Evolutionary conservation across 345 rosid species (phyloP), one percentile per base, ranked within the genome.

Genomic region (Ailanthus altissimus): DNA sequence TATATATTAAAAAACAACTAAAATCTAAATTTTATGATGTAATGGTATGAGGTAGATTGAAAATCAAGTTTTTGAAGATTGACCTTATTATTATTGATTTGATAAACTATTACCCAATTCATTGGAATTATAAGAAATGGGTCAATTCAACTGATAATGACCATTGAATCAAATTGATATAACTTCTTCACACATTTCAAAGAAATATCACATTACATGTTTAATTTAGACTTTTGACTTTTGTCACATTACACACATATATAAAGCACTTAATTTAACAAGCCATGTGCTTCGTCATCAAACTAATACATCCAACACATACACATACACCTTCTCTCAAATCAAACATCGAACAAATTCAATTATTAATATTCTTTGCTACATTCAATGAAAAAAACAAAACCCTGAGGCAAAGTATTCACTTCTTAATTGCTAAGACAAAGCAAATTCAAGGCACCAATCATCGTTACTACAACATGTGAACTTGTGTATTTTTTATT

Each of bases 231-330:
- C 21, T 54, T 46, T 71, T 71, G 61, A 71, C 25, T 56, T n/a
- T n/a, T 45, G n/a, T 13, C 63, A 13, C 58, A 16, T 50, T 50
- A 71, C 9, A n/a, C 56, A 71, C 75, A 32, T 32, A 3, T 32
- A 32, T 32, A 32, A 1, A 32, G 56, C 66, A 21, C 32, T 26
- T 45, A 26, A 40, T 26, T n/a, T 26, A 53, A 79, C 79, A 75
- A 56, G 51, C 77, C 77, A 80, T 66, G 80, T 80, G 73, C 79
- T 28, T 32, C 38, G 3, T 3, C 38, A 32, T 32, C 38, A 32
- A 32, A 32, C 3, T 32, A 3, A 32, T 3, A 32, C 38, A 32
- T 32, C 38, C 1, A 32, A 32, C 38, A 32, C 38, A 32, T 32
- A 32, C 38, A 32, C 38, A 32, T 32, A 32, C 38, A 32, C 38